Evolutionary conservation across 2,329 filamentous ascomycete genomes (phyloP), one percentile per base, ranked within the genome.

Genomic region (Periglandula ipomoeae): DNA sequence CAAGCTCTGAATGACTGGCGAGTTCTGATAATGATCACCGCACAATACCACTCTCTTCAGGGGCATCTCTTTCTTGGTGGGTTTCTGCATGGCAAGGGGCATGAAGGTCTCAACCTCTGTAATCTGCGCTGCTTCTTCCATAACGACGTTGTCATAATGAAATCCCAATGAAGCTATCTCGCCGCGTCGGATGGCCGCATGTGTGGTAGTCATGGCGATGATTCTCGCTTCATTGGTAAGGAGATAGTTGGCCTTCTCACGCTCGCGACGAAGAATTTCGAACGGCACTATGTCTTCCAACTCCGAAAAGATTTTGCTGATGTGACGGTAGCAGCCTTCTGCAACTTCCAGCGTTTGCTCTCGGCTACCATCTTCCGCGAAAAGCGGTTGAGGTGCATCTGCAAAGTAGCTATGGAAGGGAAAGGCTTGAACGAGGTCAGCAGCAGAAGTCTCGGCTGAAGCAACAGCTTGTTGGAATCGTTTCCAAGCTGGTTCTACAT

Each of bases 121-220:
- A 61, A 98, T 91, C 62, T 98, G 93, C 11, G 93, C 93, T 5
- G 93, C 91, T 74, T 98, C 93, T 70, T 98, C 93, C 87, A 98
- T 96, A 47, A 98, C 78, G 11, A 98, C 86, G 55, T 95, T 98
- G 71, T 97, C 90, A 60, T 98, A 98, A 57, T 89, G 88, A 68
- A 98, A 98, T 15, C 90, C 90, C n/a, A 97, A 76, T 15, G 80
- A 77, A 1, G 89, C 85, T 58, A 98, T 97, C 59, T 97, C 91
- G 54, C 88, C 82, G 53, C 91, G 78, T 52, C 89, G 82, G 78
- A 98, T 98, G 1, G 93, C 93, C 4, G 93, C 94, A 65, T 98
- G 93, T 0, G 94, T 98, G 4, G 90, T 94, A 17, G 93, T 98
- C 94, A 98, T 98, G 50, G 93, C 94, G 55, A 98, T 85, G 53